phyloP scores from a whole-genome alignment of 306 rosid species.

The Herpetospermum pedunculosum region DNA sequence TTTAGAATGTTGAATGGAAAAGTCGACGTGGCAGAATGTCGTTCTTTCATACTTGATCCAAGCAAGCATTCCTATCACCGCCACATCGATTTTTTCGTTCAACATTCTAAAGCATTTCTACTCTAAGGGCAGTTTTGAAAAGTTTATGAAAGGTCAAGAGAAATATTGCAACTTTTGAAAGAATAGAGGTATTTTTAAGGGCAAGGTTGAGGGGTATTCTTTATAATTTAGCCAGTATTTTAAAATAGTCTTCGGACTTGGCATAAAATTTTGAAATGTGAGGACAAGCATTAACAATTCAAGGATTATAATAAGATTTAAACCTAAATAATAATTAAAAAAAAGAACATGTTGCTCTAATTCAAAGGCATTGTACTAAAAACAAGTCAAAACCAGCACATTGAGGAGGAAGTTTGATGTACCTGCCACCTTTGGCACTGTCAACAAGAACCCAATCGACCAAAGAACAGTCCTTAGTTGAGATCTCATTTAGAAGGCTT shows the following conservation, averaged over 20 bases:
- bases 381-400: neutral
- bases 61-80: too few relatives aligned
- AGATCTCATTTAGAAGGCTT: slow-evolving; percentile 43
- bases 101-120: too few relatives aligned
- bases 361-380: neutral
- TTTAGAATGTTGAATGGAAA: too few relatives aligned
- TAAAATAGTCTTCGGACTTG: too few relatives aligned
- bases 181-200: too few relatives aligned
- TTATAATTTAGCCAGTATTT: neutral
- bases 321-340: neutral
- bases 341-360: neutral
- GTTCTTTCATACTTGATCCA: too few relatives aligned
- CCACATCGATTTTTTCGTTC: too few relatives aligned
- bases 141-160: too few relatives aligned
- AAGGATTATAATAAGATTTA: neutral
- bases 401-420: slow-evolving; percentile 14
- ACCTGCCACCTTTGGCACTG: slow-evolving; percentile 85
- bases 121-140: too few relatives aligned
- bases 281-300: neutral
- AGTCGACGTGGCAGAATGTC: too few relatives aligned
- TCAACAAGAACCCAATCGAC: slow-evolving; percentile 87
- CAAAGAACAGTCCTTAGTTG: slow-evolving; percentile 47
- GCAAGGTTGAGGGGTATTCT: too few relatives aligned
- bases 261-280: neutral
- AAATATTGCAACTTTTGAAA: too few relatives aligned